Conservation (phyloP, 441 rosid genomes). For the Hypseocharis bilobata region DNA sequence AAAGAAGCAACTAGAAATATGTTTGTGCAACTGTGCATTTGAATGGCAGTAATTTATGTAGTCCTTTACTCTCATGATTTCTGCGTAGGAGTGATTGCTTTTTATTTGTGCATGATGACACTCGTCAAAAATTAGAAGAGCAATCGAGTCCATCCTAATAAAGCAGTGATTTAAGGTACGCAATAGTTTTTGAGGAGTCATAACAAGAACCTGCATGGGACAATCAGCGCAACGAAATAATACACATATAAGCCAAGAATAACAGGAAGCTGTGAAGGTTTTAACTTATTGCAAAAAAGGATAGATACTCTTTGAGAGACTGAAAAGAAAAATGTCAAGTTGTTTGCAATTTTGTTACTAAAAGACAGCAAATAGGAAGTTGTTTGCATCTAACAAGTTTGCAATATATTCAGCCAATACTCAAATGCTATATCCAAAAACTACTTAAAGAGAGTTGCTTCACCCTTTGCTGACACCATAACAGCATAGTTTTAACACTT, state of each 20-base stretch:
- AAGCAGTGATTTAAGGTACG: slow-evolving; percentile 70
- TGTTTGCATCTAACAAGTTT: too few relatives aligned
- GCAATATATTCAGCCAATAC: not conserved
- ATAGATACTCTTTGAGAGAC: not conserved
- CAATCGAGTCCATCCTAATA: slow-evolving; percentile 76
- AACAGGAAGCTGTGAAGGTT: not conserved
- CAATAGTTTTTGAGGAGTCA: slow-evolving; percentile 81
- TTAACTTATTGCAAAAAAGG: not conserved
- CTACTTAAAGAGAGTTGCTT: not conserved
- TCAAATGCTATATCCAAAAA: not conserved
- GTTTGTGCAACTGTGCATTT: not conserved
- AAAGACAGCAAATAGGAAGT: too few relatives aligned
- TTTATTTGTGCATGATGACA: slow-evolving; percentile 90
- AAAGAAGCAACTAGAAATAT: not conserved
- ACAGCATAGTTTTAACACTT: too few relatives aligned
- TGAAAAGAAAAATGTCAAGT: not conserved
- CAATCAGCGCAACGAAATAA: slow-evolving; percentile 15
- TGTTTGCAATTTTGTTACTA: not conserved
- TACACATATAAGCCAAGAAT: not conserved
- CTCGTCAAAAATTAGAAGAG: slow-evolving; percentile 83
- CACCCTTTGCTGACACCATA: too few relatives aligned
- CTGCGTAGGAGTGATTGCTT: slow-evolving; percentile 81
- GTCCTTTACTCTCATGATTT: slow-evolving; percentile 74
- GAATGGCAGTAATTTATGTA: slow-evolving; percentile 18
- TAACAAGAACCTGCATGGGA: slow-evolving; percentile 72